Evolutionary conservation across 75 land plant genomes (phyloP).

Genomic region (Pinus taeda): DNA sequence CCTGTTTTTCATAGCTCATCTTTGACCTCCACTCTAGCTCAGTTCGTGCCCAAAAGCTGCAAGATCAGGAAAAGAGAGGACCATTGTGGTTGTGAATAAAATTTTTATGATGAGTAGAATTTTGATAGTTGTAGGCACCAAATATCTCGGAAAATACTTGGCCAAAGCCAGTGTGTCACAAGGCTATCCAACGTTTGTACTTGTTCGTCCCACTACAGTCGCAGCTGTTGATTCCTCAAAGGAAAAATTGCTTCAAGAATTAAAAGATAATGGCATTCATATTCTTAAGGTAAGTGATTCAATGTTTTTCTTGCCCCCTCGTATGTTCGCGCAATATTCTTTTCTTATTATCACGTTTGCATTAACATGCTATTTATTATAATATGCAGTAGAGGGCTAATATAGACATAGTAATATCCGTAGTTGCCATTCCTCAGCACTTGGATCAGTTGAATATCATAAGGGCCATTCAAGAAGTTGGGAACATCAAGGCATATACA

Average conservation of each 20-base stretch:
- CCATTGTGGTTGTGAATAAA: no score
- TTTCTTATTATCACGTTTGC: no score
- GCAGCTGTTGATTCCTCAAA: constrained; percentile 12
- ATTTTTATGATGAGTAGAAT: constrained; percentile 14
- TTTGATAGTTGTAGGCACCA: constrained; percentile 28
- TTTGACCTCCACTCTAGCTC: no score
- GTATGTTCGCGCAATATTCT: no score
- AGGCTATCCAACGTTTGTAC: constrained; percentile 24
- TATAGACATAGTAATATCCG: constrained; percentile 48
- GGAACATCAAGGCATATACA: not conserved
- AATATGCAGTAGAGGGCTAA: not conserved
- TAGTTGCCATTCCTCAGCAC: constrained; percentile 26
- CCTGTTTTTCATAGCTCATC: no score
- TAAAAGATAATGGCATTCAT: no score
- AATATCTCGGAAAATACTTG: constrained; percentile 25
- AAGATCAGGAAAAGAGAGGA: no score
- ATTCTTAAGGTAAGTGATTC: constrained; percentile 13
- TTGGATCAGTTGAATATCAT: constrained; percentile 46
- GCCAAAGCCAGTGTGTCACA: constrained; percentile 20
- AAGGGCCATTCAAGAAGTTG: constrained; percentile 41
- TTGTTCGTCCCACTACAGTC: constrained; percentile 17
- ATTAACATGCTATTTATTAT: constrained; percentile 17
- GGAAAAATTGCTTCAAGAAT: constrained; percentile 11
- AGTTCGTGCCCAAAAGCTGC: no score
- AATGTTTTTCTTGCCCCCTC: no score